Evolutionary conservation across 2,329 filamentous ascomycete species (phyloP), one percentile per base, ranked within the genome.

Genomic region (Aspergillus pseudoviridinutans): DNA sequence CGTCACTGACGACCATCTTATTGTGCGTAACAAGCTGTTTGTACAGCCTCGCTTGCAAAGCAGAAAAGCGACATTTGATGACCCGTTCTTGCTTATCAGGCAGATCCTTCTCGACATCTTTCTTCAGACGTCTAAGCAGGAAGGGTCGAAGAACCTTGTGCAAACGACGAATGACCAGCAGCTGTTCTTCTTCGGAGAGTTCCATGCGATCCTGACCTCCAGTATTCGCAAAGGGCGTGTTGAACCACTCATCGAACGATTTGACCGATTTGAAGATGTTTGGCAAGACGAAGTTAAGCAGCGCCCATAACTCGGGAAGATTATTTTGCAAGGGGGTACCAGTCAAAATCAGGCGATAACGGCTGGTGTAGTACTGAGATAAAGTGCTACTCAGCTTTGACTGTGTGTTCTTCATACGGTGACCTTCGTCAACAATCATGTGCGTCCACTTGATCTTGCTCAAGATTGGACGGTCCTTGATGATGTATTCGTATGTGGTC

Each of bases 401-500:
- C 66, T 94, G 88, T 29, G 91, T 84, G 76, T 99, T 99, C 84
- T 99, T 99, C 94, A 99, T 99, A 74, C 94, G 92, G 76, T 99
- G 94, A 78, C 94, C 94, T 81, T 99, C 94, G 69, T 99, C 94
- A 64, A 99, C 94, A 68, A 99, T 97, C 94, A 99, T 97, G 79
- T 99, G 94, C 68, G 97, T 89, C 94, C 94, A 99, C 78, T 97
- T 97, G 78, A 99, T 93, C 82, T 97, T 97, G 81, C 91, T 95
- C 12, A 99, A 80, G 65, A 99, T 83, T 0, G 93, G 93, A 38
- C 94, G 87, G 71, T 99, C 94, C 79, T 97, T 99, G 84, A 99
- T 99, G 77, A 99, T 95, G 78, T 97, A 99, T 75, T 99, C 94
- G 78, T 99, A 99, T 0, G 94, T 99, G 1, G 94, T 99, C 58